phyloP scores from a whole-genome alignment of 1,284 basidiomycete species.

The Naganishia liquefaciens region DNA sequence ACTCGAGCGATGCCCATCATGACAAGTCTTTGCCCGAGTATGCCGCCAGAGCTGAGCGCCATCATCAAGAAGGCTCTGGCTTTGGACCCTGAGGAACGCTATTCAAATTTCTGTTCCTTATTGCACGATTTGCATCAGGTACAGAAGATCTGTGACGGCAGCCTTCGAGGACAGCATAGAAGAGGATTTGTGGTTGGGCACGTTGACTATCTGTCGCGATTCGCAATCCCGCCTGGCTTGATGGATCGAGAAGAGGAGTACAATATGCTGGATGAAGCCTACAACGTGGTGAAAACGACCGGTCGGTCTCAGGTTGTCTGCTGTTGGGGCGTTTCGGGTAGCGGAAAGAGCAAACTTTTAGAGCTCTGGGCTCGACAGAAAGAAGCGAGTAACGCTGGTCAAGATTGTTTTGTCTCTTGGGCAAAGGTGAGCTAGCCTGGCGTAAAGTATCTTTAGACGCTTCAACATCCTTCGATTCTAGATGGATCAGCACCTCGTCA shows the following conservation, averaged over 20 bases:
- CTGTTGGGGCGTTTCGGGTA: conserved; percentile 45
- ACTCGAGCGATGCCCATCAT: conserved; percentile 33
- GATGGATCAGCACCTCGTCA: conserved; percentile 43
- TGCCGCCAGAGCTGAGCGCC: conserved; percentile 43
- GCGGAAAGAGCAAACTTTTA: conserved; percentile 46
- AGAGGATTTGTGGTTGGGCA: conserved; percentile 42
- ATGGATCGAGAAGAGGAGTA: conserved; percentile 42
- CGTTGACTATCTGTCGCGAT: conserved; percentile 42
- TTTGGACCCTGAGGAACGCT: conserved; percentile 45
- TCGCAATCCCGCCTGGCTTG: conserved; percentile 35
- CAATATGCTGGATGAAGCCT: conserved; percentile 37
- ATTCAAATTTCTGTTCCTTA: conserved; percentile 41
- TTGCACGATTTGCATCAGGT: conserved; percentile 44
- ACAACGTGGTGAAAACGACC: conserved; percentile 4
- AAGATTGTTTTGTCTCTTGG: conserved; percentile 39
- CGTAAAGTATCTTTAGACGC: neutral
- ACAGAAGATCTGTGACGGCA: conserved; percentile 40
- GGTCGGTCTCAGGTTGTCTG: conserved; percentile 36
- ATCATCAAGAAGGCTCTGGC: conserved; percentile 47
- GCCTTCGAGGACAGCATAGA: conserved; percentile 30
- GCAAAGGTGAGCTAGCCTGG: conserved; percentile 33
- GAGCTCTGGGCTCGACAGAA: conserved; percentile 40
- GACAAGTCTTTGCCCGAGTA: conserved; percentile 31
- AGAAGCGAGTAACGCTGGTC: conserved; percentile 33
- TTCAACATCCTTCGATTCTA: neutral